Percentiles rank a stretch among this genome's conserved stretches.
Conservation (phyloP, 352 stramenopile species). For the Globisporangium takayamanum region DNA sequence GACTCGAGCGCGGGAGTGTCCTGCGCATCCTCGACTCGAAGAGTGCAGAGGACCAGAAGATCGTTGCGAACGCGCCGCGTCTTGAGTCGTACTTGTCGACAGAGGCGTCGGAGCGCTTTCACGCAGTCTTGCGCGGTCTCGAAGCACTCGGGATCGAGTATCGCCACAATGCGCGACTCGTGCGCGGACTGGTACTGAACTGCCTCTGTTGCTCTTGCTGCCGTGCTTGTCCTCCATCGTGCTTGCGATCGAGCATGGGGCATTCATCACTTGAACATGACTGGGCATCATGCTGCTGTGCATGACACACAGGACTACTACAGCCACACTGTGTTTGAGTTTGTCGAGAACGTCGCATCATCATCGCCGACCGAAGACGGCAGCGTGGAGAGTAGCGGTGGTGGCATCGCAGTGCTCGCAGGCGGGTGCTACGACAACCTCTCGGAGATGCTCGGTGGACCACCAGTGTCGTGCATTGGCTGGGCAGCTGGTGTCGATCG, state of each 20-base stretch:
- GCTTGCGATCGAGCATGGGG: too few species aligned
- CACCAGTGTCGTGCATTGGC: conserved; percentile 58
- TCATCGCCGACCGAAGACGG: conserved; percentile 8
- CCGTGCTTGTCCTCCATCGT: not conserved
- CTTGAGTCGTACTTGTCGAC: conserved; percentile 60
- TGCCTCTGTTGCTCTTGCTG: not conserved
- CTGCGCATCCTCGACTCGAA: conserved; percentile 87
- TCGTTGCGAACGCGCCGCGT: conserved; percentile 59
- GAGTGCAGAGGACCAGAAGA: conserved; percentile 53
- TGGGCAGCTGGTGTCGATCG: conserved; percentile 85
- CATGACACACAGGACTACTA: conserved; percentile 70
- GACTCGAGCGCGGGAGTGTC: conserved; percentile 75
- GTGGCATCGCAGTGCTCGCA: conserved; percentile 72
- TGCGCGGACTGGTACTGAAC: conserved; percentile 64
- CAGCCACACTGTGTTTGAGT: conserved; percentile 87
- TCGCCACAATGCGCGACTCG: conserved; percentile 58
- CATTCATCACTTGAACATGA: too few species aligned
- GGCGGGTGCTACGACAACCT: conserved; percentile 82
- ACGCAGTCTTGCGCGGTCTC: conserved; percentile 50
- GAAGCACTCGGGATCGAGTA: conserved; percentile 55
- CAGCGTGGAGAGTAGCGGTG: conserved; percentile 5
- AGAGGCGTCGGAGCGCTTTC: conserved; percentile 64
- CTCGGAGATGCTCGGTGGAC: conserved; percentile 55
- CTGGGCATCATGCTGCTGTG: not conserved
- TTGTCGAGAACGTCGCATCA: conserved; percentile 46